These are phyloP conservation scores for Neurospora sp. DNA, from an alignment of 2,329 filamentous ascomycete species.

Conservation along the genomic window DNA sequence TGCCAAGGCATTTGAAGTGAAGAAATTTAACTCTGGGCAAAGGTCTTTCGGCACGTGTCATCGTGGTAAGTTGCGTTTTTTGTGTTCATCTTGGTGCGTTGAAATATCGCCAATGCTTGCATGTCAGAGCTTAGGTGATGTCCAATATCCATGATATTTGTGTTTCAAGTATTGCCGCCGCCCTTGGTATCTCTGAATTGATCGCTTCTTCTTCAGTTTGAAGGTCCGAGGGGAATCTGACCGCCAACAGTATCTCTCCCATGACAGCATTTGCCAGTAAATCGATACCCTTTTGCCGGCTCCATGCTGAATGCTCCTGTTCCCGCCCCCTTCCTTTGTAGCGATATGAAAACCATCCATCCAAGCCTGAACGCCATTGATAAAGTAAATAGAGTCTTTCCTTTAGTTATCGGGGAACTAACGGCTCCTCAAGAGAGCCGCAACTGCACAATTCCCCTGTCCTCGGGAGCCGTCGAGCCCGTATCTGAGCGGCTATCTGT, in stretches of 20 bases:
- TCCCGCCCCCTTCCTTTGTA: background rate
- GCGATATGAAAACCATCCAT: background rate
- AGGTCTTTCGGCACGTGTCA: background rate
- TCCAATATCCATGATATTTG: background rate
- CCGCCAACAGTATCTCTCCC: background rate
- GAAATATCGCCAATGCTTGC: background rate
- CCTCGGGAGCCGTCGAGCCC: background rate
- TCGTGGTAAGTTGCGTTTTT: background rate
- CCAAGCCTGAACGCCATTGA: background rate
- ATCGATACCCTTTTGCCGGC: background rate
- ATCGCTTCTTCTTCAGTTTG: background rate
- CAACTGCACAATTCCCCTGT: background rate
- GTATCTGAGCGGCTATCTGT: background rate
- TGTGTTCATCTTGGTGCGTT: background rate
- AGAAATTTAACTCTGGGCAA: background rate
- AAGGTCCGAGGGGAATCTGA: conserved; percentile 10
- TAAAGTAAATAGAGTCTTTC: background rate
- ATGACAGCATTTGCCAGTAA: background rate
- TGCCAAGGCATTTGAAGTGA: background rate
- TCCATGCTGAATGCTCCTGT: conserved; percentile 23
- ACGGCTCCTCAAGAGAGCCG: background rate
- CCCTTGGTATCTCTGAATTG: too few species aligned
- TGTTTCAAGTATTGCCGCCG: background rate
- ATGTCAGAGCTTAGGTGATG: background rate
- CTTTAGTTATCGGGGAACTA: background rate